Conservation (phyloP, 2,329 filamentous ascomycete genomes). For the Penicillium psychrosexuale region DNA sequence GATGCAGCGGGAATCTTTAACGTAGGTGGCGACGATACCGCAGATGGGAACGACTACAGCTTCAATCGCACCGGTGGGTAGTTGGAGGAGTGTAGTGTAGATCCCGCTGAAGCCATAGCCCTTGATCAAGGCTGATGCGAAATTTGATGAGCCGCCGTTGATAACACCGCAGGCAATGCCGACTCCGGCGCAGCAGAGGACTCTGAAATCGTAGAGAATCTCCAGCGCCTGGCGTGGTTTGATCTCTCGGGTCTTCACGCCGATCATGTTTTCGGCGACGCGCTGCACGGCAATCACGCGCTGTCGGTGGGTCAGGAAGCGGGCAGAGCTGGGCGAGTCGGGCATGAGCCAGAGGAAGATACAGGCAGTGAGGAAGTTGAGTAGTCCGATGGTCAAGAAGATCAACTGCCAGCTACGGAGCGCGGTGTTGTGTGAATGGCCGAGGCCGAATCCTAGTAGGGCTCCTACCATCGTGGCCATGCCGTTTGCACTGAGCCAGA, state of each 20-base stretch:
- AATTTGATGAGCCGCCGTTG: constrained; percentile 52
- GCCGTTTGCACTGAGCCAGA: constrained; percentile 40
- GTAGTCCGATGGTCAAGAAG: constrained; percentile 41
- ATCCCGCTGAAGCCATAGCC: constrained; percentile 40
- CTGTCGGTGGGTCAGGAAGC: constrained; percentile 40
- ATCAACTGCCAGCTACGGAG: constrained; percentile 41
- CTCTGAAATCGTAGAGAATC: constrained; percentile 39
- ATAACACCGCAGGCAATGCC: constrained; percentile 47
- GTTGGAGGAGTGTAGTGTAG: constrained; percentile 34
- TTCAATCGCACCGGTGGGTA: constrained; percentile 37
- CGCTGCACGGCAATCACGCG: constrained; percentile 42
- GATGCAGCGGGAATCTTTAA: constrained; percentile 42
- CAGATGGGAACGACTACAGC: constrained; percentile 32
- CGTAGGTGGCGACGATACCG: constrained; percentile 44
- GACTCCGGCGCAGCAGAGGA: constrained; percentile 41
- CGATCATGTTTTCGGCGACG: constrained; percentile 44
- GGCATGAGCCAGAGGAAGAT: constrained; percentile 37
- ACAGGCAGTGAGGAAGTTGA: constrained; percentile 46
- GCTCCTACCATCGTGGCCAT: constrained; percentile 39
- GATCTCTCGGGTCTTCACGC: constrained; percentile 39
- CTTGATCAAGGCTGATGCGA: constrained; percentile 47
- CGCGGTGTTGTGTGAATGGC: constrained; percentile 29
- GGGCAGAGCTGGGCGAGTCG: constrained; percentile 39
- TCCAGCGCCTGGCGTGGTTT: constrained; percentile 39
- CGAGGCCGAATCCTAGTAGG: constrained; percentile 36